Conservation (phyloP, 23 red algal species). For the Rhodosorus marinus region DNA sequence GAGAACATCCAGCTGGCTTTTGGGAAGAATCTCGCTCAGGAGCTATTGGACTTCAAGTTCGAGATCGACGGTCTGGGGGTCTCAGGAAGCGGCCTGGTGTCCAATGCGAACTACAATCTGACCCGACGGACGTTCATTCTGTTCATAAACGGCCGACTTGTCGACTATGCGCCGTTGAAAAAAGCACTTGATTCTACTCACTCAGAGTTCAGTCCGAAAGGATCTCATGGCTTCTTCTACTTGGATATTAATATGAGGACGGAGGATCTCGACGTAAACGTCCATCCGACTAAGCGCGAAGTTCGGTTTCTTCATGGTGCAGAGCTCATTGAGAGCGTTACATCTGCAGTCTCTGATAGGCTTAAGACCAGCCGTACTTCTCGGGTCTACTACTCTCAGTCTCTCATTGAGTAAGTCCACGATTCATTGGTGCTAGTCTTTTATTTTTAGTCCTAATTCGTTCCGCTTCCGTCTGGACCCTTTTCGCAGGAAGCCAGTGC, state of each 20-base stretch:
- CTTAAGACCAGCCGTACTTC: conserved; percentile 26
- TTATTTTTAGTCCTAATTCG: neutral
- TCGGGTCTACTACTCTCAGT: conserved; percentile 19
- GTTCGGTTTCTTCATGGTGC: conserved; percentile 64
- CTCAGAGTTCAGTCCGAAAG: conserved; percentile 26
- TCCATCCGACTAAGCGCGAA: conserved; percentile 91
- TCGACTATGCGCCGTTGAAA: conserved; percentile 49
- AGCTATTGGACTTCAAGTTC: conserved; percentile 22
- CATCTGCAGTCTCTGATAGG: conserved; percentile 5
- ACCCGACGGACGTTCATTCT: conserved; percentile 31
- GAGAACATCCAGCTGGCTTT: conserved; percentile 54
- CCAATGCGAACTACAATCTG: conserved; percentile 35
- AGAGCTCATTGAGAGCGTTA: conserved; percentile 11
- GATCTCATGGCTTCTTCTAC: conserved; percentile 57
- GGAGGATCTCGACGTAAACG: conserved; percentile 63
- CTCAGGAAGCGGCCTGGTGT: conserved; percentile 9
- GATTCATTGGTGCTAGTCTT: no score
- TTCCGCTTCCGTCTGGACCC: neutral
- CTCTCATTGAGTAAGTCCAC: neutral
- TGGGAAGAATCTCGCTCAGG: conserved; percentile 21
- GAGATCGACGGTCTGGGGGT: conserved; percentile 4
- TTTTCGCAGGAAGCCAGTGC: neutral
- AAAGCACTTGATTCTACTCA: conserved; percentile 49
- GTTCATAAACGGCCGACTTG: conserved; percentile 85
- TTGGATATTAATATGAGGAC: conserved; percentile 38